Conservation (phyloP, 176 grass and related monocot genomes). For the Aegilops bicornis region DNA sequence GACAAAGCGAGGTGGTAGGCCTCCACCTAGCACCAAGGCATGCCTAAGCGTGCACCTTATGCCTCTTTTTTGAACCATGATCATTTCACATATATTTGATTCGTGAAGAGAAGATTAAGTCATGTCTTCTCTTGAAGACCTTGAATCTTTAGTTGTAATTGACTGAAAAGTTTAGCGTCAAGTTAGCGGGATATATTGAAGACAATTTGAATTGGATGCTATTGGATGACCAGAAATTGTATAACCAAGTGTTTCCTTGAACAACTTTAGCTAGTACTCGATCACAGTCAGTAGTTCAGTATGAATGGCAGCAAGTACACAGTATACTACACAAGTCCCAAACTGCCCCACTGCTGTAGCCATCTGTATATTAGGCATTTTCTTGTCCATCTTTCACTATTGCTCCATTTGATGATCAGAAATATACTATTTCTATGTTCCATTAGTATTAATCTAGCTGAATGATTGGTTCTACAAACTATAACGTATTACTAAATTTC, state of each 20-base stretch:
- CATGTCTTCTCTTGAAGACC: neutral
- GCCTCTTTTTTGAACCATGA: neutral
- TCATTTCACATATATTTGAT: neutral
- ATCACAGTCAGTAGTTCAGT: neutral
- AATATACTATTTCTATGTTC: neutral
- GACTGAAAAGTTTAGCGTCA: slow-evolving; percentile 1
- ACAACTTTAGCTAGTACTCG: neutral
- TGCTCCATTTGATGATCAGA: neutral
- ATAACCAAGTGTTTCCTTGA: neutral
- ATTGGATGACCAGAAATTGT: neutral
- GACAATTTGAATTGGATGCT: neutral
- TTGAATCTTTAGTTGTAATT: slow-evolving; percentile 15
- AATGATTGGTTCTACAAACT: neutral
- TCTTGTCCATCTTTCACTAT: neutral
- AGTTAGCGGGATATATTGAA: neutral
- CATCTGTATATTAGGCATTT: slow-evolving; percentile 4
- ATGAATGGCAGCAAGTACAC: neutral
- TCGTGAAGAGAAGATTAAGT: neutral
- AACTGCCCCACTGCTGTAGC: no score
- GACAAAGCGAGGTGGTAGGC: neutral
- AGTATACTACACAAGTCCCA: no score
- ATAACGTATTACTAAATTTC: neutral
- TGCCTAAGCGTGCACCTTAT: neutral
- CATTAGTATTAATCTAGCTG: neutral
- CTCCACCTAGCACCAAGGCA: neutral